Conservation (phyloP, 2,329 filamentous ascomycete species). For the Trichophyton schoenleinii region DNA sequence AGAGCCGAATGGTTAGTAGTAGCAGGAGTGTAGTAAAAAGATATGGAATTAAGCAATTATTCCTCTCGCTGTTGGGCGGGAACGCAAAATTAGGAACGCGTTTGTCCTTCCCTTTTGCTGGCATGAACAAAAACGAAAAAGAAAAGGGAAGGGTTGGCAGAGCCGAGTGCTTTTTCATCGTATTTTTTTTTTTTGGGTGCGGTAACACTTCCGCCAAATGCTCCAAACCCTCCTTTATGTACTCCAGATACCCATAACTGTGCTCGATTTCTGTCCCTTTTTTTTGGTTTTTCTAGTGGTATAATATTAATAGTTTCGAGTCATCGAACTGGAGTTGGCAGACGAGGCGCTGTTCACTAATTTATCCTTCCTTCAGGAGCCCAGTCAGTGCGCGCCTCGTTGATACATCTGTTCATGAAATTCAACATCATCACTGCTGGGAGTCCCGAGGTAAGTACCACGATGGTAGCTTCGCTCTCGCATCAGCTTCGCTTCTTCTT, state of each 20-base stretch:
- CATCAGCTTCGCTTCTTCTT: conserved; percentile 1
- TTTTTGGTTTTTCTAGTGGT: background rate
- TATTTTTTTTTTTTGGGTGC: background rate
- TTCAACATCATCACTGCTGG: conserved; percentile 14
- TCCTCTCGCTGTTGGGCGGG: background rate
- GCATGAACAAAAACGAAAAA: background rate
- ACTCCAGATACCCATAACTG: conserved; percentile 1
- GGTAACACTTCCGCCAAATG: conserved; percentile 2
- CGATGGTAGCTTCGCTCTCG: conserved; percentile 10
- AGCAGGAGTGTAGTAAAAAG: background rate
- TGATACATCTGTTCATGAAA: conserved; percentile 14
- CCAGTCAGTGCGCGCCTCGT: conserved; percentile 5
- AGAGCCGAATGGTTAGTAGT: background rate
- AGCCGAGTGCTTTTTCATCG: conserved; percentile 1
- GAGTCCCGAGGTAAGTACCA: conserved; percentile 11
- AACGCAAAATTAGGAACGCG: background rate
- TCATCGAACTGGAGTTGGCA: background rate
- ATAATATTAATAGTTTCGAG: background rate
- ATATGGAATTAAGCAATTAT: background rate
- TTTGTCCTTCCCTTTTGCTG: background rate
- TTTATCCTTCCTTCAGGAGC: background rate
- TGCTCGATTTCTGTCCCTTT: background rate
- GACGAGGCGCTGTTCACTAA: background rate
- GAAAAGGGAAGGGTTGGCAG: background rate
- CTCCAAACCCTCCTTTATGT: background rate